Conservation (phyloP, 805 yeast genomes). For the Tanozyma kutaoensis region DNA sequence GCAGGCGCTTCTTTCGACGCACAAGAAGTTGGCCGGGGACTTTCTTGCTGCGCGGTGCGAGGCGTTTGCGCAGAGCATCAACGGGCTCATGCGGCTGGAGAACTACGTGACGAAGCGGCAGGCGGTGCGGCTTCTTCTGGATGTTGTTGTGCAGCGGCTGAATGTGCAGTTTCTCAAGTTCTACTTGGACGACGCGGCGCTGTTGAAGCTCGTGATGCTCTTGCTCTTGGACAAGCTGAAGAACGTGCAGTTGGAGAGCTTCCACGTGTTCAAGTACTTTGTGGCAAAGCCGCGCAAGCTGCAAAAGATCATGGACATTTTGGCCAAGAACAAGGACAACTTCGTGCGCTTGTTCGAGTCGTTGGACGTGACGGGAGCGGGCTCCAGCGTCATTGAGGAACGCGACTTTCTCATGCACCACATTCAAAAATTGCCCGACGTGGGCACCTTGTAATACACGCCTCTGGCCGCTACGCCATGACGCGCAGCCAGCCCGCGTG, state of each 20-base stretch:
- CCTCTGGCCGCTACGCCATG: conserved; percentile 9
- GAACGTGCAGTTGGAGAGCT: conserved; percentile 81
- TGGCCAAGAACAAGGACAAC: conserved; percentile 73
- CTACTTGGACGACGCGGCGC: conserved; percentile 72
- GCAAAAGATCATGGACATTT: conserved; percentile 65
- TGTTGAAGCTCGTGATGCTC: conserved; percentile 77
- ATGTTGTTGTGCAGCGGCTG: conserved; percentile 55
- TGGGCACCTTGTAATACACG: conserved; percentile 8
- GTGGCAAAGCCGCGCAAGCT: conserved; percentile 93
- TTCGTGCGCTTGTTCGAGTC: conserved; percentile 54
- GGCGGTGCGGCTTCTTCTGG: conserved; percentile 62
- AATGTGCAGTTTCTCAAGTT: conserved; percentile 61
- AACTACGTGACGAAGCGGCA: conserved; percentile 92
- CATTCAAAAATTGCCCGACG: conserved; percentile 58
- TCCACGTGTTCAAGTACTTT: conserved; percentile 86
- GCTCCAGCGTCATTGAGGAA: conserved; percentile 65
- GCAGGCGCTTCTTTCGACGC: conserved; percentile 53
- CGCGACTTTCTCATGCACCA: conserved; percentile 67
- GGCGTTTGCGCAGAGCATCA: conserved; percentile 48
- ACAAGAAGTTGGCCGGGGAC: conserved; percentile 55
- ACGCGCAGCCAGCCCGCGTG: conserved; percentile 41
- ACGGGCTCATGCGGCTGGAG: conserved; percentile 56
- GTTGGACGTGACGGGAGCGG: conserved; percentile 50
- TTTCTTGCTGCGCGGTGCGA: conserved; percentile 51
- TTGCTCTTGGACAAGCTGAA: conserved; percentile 78